A percentile compares a stretch with the other conserved stretches of the same genome.
These are phyloP conservation scores for Pyricularia pennisetigena DNA, from an alignment of 2,329 filamentous ascomycete species.

Conservation along the genomic window DNA sequence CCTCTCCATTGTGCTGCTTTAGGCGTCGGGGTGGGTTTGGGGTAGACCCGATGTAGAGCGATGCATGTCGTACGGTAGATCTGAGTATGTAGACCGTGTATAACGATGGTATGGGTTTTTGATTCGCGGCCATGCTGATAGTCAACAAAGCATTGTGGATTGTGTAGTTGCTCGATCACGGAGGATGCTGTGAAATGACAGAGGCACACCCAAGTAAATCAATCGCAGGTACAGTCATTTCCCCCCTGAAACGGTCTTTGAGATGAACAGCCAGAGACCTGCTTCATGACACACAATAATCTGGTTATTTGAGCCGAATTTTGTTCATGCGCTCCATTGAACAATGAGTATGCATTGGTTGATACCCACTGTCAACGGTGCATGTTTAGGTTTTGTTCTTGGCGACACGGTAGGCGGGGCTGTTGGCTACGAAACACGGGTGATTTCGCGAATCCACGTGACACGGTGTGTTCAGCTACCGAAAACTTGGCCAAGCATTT, in stretches of 20 bases:
- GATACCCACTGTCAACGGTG: not conserved
- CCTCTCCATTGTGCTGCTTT: conserved; percentile 82
- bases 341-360: not conserved
- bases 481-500: not conserved
- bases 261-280: not conserved
- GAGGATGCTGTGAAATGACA: not conserved
- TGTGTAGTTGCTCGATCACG: not conserved
- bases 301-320: not conserved
- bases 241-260: not conserved
- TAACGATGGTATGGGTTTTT: conserved; percentile 67
- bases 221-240: not conserved
- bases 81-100: conserved; percentile 91
- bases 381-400: not conserved
- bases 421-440: not conserved
- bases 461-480: not conserved
- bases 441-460: not conserved
- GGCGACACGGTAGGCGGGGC: not conserved
- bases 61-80: conserved; percentile 62
- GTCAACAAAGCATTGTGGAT: not conserved
- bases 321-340: not conserved
- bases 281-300: not conserved
- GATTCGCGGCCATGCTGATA: conserved; percentile 2
- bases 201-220: not conserved
- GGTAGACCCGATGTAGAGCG: conserved; percentile 84
- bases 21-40: conserved; percentile 78